Evolutionary conservation across 116 monocot genomes (phyloP), one percentile per base, ranked within the genome.

Genomic region (Phalaenopsis hybrid): DNA sequence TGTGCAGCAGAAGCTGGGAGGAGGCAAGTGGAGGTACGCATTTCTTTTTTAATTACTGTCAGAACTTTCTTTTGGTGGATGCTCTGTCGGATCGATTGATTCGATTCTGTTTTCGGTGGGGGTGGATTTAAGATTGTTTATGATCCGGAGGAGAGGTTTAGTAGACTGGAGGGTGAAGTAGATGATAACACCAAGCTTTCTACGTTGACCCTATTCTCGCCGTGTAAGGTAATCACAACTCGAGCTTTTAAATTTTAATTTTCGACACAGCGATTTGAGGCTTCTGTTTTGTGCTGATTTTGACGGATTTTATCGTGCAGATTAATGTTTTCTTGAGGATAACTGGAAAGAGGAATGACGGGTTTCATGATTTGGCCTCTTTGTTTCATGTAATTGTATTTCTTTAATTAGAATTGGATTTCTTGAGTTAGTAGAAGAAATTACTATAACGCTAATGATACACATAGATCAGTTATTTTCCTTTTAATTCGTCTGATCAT

Each of bases 361-460:
- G 98, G 1, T 98, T 83, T 82, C 98, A 98, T 88, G 98, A 98
- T 82, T 87, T 98, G 83, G 98, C 98, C 76, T 98, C 98, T 78
- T 83, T 98, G 45, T 98, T 98, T 84, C 98, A 98, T 90, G 98
- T 95, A 85, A 92, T 91, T 86, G 74, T 70, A 9, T 55, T 52
- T 77, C 25, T 51, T 77, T n/a, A n/a, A n/a, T n/a, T n/a, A n/a
- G n/a, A n/a, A n/a, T n/a, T n/a, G n/a, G n/a, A n/a, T n/a, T n/a
- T n/a, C n/a, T n/a, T n/a, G 17, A 10, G 6, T 50, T n/a, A 75
- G 17, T 50, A 77, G 1, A 63, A 63, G 0, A 21, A 63, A 21
- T 20, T 63, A 21, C 5, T 21, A 55, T 13, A 55, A 55, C 12
- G 55, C 15, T 55, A 55, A 55, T 13, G 55, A 15, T 15, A 15